These are phyloP conservation scores for Talaromyces albobiverticillius DNA, from an alignment of 2,329 filamentous ascomycete genomes.

Conservation along the genomic window DNA sequence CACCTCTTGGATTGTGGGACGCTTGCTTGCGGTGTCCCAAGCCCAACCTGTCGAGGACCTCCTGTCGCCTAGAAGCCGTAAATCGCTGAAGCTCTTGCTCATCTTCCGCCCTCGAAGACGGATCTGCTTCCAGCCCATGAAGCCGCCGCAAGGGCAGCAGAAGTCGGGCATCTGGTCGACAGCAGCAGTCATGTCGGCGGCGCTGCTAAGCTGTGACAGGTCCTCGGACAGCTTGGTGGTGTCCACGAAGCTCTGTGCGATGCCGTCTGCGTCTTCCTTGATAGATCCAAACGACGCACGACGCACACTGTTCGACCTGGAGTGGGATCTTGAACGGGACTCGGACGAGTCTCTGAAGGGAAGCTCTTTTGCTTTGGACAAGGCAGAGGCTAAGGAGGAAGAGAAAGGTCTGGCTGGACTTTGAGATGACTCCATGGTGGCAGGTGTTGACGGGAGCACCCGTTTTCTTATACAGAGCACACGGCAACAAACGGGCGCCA, in stretches of 20 bases:
- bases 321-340: conserved; percentile 26
- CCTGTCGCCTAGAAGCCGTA: conserved; percentile 31
- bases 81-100: conserved; percentile 45
- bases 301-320: conserved; percentile 39
- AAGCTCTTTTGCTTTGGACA: background rate
- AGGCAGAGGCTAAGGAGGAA: background rate
- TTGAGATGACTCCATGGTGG: no score
- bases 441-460: no score
- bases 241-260: conserved; percentile 45
- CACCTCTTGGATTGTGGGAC: conserved; percentile 21
- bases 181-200: conserved; percentile 17
- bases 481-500: no score
- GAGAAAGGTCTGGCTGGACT: no score
- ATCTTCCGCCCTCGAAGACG: conserved; percentile 41
- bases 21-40: conserved; percentile 34
- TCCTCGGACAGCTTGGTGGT: conserved; percentile 29
- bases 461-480: no score
- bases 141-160: conserved; percentile 46
- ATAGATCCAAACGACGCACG: conserved; percentile 43
- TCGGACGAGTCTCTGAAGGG: conserved; percentile 8
- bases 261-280: conserved; percentile 43
- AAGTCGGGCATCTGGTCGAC: conserved; percentile 38
- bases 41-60: conserved; percentile 40
- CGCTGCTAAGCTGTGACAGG: background rate
- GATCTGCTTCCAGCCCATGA: conserved; percentile 46